Evolutionary conservation across 176 grass and related monocot genomes (phyloP), one percentile per base, ranked within the genome.

Genomic region (Urochloa ruziziensis): DNA sequence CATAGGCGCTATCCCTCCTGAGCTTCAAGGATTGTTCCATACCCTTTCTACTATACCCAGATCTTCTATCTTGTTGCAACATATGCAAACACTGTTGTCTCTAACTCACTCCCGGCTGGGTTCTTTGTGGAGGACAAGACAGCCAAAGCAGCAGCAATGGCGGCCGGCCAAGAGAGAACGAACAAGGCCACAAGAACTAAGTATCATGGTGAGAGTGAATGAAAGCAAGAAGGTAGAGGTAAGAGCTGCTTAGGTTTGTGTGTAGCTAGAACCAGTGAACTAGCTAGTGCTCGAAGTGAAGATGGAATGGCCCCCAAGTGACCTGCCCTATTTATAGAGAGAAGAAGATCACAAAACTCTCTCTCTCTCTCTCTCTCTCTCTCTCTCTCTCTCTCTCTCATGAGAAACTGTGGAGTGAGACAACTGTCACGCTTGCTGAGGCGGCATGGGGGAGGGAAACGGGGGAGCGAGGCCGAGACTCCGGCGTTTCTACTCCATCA

Each of bases 1-100:
- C 42, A 15, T 29, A 83, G 89, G 89, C 80, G 89, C 80, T 90
- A 90, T 90, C 89, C 89, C 89, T 90, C 89, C 89, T 90, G 89
- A 90, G 89, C 89, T 90, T 90, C 84, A 90, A 75, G 6, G 89
- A 35, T 87, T 87, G 84, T 17, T 83, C 68, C 76, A 15, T 83
- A 86, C 89, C 88, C 30, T 85, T 34, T 64, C 61, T 75, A 65
- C 29, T 77, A 40, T 79, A 28, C 33, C 23, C 49, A 17, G 23
- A 64, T 70, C 54, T 17, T 87, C 42, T 43, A 43, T 11, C 40
- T 43, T 10, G 1, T 10, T 43, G 40, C 40, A 10, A n/a, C n/a
- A n/a, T n/a, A n/a, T n/a, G n/a, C n/a, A 8, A 8, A 43, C 40
- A 43, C 5, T 10, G 7, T 37, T 3, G 5, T 37, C 2, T 1